These are phyloP conservation scores for Brassica rapa DNA, from an alignment of 345 rosid genomes.

Conservation along the genomic window DNA sequence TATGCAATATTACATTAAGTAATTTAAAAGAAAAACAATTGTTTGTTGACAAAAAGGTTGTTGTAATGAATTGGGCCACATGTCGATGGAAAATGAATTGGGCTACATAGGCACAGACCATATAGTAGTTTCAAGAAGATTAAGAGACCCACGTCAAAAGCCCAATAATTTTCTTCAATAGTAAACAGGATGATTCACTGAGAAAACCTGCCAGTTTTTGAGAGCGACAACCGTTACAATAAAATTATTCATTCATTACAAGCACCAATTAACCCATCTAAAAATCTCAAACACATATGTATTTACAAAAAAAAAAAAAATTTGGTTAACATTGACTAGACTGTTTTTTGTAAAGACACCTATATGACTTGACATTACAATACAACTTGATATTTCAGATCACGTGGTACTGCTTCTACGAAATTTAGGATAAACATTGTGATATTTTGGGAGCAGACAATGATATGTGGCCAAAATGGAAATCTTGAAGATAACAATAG, in stretches of 20 bases:
- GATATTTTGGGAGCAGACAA: neutral
- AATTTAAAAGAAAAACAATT: too few species aligned
- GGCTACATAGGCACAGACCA: neutral
- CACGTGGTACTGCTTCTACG: neutral
- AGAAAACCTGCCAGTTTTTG: constrained; percentile 15
- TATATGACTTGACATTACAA: neutral
- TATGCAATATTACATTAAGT: too few species aligned
- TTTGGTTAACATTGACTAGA: neutral
- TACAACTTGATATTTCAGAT: neutral
- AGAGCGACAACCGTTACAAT: constrained; percentile 34
- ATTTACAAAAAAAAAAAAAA: neutral
- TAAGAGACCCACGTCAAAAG: neutral
- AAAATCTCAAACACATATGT: neutral
- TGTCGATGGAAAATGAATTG: neutral
- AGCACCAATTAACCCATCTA: neutral
- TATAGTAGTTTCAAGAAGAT: neutral
- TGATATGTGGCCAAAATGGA: neutral
- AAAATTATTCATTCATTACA: neutral
- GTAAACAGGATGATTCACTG: neutral
- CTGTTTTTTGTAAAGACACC: neutral
- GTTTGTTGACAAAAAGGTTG: neutral
- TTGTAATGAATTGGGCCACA: neutral
- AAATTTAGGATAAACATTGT: neutral
- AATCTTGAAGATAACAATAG: neutral
- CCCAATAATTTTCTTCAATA: constrained; percentile 19